These are phyloP conservation scores for Lindgomyces ingoldianus DNA, from an alignment of 495 filamentous ascomycete genomes.

Conservation along the genomic window DNA sequence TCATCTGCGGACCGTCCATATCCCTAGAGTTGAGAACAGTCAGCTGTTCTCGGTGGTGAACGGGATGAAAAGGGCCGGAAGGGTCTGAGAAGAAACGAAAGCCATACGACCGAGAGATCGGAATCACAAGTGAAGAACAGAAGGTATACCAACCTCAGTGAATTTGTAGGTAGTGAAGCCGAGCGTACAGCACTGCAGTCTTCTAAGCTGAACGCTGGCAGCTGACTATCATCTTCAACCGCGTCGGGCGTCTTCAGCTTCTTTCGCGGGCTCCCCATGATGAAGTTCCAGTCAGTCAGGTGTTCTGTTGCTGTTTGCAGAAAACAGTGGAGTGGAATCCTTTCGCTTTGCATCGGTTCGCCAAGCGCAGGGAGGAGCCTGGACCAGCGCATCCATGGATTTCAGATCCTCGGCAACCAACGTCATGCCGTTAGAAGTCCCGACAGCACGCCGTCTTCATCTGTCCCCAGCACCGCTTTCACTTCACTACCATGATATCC, in stretches of 20 bases:
- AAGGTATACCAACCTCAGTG: background rate
- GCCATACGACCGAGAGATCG: background rate
- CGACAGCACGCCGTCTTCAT: background rate
- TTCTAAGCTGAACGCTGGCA: background rate
- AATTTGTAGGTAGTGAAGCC: background rate
- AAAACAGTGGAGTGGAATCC: background rate
- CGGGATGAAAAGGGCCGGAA: background rate
- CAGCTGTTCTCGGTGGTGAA: background rate
- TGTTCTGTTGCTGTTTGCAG: background rate
- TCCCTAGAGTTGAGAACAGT: background rate
- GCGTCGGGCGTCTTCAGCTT: background rate
- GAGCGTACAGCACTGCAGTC: background rate
- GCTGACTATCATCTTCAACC: background rate
- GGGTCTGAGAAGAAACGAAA: background rate
- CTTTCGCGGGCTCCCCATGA: background rate
- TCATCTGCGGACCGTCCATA: background rate
- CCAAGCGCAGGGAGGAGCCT: background rate
- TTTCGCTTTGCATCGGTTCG: slow-evolving; percentile 17
- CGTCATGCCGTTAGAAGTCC: slow-evolving; percentile 10
- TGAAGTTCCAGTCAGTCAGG: background rate
- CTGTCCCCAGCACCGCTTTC: background rate
- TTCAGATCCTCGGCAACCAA: slow-evolving; percentile 23
- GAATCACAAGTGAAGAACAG: background rate
- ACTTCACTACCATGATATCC: background rate
- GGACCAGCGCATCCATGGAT: background rate